These are phyloP conservation scores for Corynespora cassiicola DNA, from an alignment of 2,329 filamentous ascomycete genomes.

Conservation along the genomic window DNA sequence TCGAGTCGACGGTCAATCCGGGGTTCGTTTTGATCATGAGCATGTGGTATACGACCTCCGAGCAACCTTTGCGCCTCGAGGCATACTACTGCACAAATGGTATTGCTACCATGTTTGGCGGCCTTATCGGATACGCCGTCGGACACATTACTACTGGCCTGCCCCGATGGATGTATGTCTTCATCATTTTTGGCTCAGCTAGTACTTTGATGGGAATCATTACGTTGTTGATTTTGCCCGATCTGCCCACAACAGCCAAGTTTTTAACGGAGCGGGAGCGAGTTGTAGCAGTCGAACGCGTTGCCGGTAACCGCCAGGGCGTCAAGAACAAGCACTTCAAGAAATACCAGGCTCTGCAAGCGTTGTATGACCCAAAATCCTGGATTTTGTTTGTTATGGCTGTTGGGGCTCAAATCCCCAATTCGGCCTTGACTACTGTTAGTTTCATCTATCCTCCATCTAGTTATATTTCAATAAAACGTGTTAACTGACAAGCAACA, in stretches of 20 bases:
- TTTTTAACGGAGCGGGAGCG: constrained; percentile 51
- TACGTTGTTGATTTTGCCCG: constrained; percentile 49
- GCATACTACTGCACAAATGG: constrained; percentile 66
- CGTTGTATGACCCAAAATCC: constrained; percentile 61
- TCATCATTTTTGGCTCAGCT: constrained; percentile 59
- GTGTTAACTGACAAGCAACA: constrained; percentile 14
- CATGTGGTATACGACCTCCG: constrained; percentile 50
- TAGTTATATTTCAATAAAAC: neutral
- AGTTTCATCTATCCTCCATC: constrained; percentile 1
- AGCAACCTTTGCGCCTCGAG: constrained; percentile 61
- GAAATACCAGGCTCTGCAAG: constrained; percentile 51
- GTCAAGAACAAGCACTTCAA: constrained; percentile 60
- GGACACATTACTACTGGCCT: constrained; percentile 63
- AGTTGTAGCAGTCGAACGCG: constrained; percentile 59
- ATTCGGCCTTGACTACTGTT: constrained; percentile 60
- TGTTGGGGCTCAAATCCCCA: constrained; percentile 62
- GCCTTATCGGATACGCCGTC: constrained; percentile 64
- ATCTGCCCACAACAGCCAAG: constrained; percentile 52
- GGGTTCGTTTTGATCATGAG: constrained; percentile 45
- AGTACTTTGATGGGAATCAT: constrained; percentile 46
- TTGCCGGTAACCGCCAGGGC: constrained; percentile 59
- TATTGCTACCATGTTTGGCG: constrained; percentile 68
- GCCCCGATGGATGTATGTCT: constrained; percentile 63
- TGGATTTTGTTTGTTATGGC: constrained; percentile 61
- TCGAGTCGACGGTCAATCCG: constrained; percentile 45